Evolutionary conservation across 2,329 filamentous ascomycete genomes (phyloP), one percentile per base, ranked within the genome.

Genomic region (Thyridium curvatum): DNA sequence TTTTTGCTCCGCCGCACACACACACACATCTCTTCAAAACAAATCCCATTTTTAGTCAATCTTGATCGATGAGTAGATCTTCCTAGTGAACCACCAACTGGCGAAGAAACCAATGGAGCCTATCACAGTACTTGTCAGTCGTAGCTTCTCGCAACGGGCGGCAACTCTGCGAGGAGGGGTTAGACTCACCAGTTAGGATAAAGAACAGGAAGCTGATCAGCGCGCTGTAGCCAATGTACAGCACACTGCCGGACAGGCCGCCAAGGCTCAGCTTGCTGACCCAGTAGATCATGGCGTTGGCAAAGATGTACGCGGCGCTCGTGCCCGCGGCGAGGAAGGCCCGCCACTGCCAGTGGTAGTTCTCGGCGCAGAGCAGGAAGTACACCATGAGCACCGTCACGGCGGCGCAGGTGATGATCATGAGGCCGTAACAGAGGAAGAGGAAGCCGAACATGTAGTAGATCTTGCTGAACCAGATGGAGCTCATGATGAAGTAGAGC

Each of bases 401-500:
- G 1, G 90, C 84, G 0, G 91, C 91, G 42, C 85, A 89, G 1
- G 93, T 97, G 52, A 95, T 85, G 52, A 97, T 88, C 89, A 98
- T 96, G 36, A 98, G 77, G 10, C 86, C 90, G 56, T 95, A 98
- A 72, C 90, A 96, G 41, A 98, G 76, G 72, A 98, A 98, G 29
- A 98, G 71, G 74, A 98, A 98, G 16, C 93, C 93, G 54, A 98
- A 98, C 93, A 98, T 98, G 75, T 98, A 98, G 73, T 98, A 98
- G 49, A 98, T 93, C 65, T 93, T 88, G 69, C 84, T 91, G 65
- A 94, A 95, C 93, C 93, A 98, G 58, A 98, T 91, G 18, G 87
- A 94, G 66, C 84, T 94, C 87, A 98, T 94, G 69, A 98, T 96
- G 65, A 97, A 97, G 74, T 95, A 97, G 3, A 98, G 80, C 67